Percentiles rank a stretch among this genome's conserved stretches.
Conservation (phyloP, 805 yeast genomes). For the Wickerhamiella parazyma region DNA sequence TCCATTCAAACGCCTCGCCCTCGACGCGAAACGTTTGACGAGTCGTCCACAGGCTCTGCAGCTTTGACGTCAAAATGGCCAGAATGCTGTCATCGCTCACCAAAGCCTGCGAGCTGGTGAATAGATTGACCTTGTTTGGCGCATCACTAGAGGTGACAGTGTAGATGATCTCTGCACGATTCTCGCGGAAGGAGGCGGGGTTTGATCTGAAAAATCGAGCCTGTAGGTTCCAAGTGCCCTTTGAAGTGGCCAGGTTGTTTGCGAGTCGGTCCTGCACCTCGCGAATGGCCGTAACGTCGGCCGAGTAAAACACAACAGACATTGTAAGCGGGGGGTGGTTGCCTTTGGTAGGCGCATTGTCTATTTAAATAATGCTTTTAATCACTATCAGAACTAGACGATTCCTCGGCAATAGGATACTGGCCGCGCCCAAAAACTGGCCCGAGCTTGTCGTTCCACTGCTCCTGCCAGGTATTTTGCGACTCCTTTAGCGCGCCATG, state of each 20-base stretch:
- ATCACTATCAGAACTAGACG: background rate
- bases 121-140: constrained; percentile 23
- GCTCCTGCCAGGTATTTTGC: constrained; percentile 52
- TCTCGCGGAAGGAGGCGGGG: constrained; percentile 27
- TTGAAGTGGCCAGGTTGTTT: constrained; percentile 46
- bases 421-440: constrained; percentile 29
- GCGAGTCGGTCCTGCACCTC: constrained; percentile 58
- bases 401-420: constrained; percentile 12
- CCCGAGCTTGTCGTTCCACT: constrained; percentile 49
- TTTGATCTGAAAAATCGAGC: constrained; percentile 57
- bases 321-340: constrained; percentile 10
- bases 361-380: no score
- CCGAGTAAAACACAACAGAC: constrained; percentile 6
- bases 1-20: constrained; percentile 49
- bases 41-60: constrained; percentile 56
- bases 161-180: constrained; percentile 18
- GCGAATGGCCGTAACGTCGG: constrained; percentile 35
- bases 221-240: constrained; percentile 58
- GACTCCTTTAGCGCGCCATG: constrained; percentile 68
- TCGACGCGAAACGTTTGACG: constrained; percentile 63
- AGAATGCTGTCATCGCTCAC: constrained; percentile 48
- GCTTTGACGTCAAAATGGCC: constrained; percentile 37
- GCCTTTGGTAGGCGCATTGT: no score
- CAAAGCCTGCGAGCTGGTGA: constrained; percentile 24
- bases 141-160: constrained; percentile 23